Evolutionary conservation across 116 monocot species (phyloP), one percentile per base, ranked within the genome.

Genomic region (Zostera marina): DNA sequence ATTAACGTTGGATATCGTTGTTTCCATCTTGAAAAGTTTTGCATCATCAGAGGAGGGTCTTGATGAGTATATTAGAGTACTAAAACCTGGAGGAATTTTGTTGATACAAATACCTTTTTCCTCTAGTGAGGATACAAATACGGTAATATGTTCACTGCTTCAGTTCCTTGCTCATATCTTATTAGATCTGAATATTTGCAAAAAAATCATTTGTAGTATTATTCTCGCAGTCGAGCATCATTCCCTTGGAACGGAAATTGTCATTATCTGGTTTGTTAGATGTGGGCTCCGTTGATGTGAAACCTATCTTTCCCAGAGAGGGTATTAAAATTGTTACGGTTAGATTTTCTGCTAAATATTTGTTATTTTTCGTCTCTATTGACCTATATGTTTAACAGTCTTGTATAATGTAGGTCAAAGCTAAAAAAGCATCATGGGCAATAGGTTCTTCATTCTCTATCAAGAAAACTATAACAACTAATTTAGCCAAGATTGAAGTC

Each of bases 391-490:
- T 19, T 21, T 10, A 4, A n/a, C 22, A 42, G 40, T 20, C n/a
- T 13, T 16, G 40, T 43, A 11, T 20, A 22, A 20, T 79, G 32
- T 65, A 90, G 98, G 44, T 83, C 48, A 83, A 79, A 67, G 86
- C 77, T 0, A 90, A 83, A 62, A 90, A 86, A 64, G 81, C 81
- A 45, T 70, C 83, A 17, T 98, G 98, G 98, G 63, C 56, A 26
- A 23, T 73, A 21, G 98, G 98, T 0, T 81, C 90, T 9, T 90
- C 91, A 8, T 90, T 90, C 53, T 51, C 80, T 22, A 40, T 98
- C 9, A 90, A 81, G 69, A 90, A 86, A 56, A 44, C 54, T 8
- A 54, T 32, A 32, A 32, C 52, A 4, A 87, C 67, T 11, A 22
- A 46, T 43, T 48, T 98, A 40, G 81, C 90, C 1, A 90, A 86